Percentiles rank a stretch among this genome's conserved stretches.
These are phyloP conservation scores for Sporobolomyces roseus DNA, from an alignment of 768 basidiomycete species.

Conservation along the genomic window DNA sequence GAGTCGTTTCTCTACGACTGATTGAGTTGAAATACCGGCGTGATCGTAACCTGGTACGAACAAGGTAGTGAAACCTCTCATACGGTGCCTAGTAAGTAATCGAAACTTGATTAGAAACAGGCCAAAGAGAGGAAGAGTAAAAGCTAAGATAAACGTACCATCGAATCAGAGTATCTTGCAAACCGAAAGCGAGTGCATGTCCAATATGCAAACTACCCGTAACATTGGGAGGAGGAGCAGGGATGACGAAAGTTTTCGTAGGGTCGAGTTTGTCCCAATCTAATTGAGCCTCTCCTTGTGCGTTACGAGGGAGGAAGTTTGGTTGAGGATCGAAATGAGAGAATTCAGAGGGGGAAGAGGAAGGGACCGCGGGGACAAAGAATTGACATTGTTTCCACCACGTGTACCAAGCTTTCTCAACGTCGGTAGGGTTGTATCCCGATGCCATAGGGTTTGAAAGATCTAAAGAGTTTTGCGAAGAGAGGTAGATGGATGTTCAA, in stretches of 20 bases:
- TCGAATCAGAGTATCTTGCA: conserved; percentile 82
- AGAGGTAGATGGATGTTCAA: no score
- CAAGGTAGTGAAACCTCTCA: conserved; percentile 84
- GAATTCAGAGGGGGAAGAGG: conserved; percentile 29
- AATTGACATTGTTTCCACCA: conserved; percentile 64
- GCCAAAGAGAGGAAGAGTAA: neutral
- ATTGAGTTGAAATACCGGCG: conserved; percentile 96
- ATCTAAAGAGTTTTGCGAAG: conserved; percentile 56
- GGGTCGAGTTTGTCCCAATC: conserved; percentile 84
- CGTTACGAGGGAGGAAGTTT: conserved; percentile 31
- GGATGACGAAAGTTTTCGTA: conserved; percentile 75
- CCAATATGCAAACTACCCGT: conserved; percentile 94
- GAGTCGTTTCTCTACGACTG: conserved; percentile 89
- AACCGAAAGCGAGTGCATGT: conserved; percentile 83
- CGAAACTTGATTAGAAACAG: no score
- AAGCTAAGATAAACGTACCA: conserved; percentile 58
- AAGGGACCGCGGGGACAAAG: conserved; percentile 38
- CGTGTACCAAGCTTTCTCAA: conserved; percentile 95
- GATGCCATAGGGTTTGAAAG: conserved; percentile 77
- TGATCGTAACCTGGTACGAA: conserved; percentile 96
- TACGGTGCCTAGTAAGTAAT: conserved; percentile 70
- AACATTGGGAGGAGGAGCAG: conserved; percentile 91
- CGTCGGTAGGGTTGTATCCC: conserved; percentile 92
- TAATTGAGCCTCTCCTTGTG: conserved; percentile 54
- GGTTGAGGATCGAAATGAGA: conserved; percentile 38